Base-by-base conservation (phyloP, 2,329 filamentous ascomycete species). In the Sporothrix brasiliensis region DNA sequence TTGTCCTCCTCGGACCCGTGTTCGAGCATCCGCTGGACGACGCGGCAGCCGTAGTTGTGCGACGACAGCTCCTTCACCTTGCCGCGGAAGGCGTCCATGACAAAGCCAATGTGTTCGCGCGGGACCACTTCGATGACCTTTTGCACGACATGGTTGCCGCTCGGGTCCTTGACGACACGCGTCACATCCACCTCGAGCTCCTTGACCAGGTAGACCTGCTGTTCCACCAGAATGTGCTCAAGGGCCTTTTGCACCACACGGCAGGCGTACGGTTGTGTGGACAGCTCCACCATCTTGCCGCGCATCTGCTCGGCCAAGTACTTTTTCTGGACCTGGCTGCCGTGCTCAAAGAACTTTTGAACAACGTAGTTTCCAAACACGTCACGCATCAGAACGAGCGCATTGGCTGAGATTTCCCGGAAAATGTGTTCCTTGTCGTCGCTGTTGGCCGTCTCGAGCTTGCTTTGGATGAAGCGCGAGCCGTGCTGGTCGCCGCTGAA, bases 301-400 rank as follows among this genome's bases (percentile, higher is more conserved):
- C 91, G 92, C 93, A 98, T 97, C 79, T 92, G 89, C 73, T 89
- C 88, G 0, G 93, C 93, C 54, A 99, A 81, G 2, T 91, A 86
- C 79, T 91, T 93, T 83, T 99, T 99, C 81, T 99, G 95, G 0
- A 90, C 87, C 79, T 97, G 94, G 75, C 93, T 96, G 52, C 95
- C 94, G 78, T 98, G 93, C 78, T 98, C 94, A 73, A 98, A 97
- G 78, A 98, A 90, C 79, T 97, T 98, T 77, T 99, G 95, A 52
- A 98, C 94, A 49, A 99, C 95, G 77, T 98, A 99, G 79, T 99
- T 99, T 69, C 95, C 95, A 77, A 97, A 99, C 0, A 98, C 91
- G 78, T 98, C 95, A 60, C 91, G 94, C 93, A 97, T 97, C 63
- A 99, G 83, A 77, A 94, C 93, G 41, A 97, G 80, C 1, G 91